Evolutionary conservation across 1,139 yeast species (phyloP).

Genomic region (Kluyveromyces sp.): DNA sequence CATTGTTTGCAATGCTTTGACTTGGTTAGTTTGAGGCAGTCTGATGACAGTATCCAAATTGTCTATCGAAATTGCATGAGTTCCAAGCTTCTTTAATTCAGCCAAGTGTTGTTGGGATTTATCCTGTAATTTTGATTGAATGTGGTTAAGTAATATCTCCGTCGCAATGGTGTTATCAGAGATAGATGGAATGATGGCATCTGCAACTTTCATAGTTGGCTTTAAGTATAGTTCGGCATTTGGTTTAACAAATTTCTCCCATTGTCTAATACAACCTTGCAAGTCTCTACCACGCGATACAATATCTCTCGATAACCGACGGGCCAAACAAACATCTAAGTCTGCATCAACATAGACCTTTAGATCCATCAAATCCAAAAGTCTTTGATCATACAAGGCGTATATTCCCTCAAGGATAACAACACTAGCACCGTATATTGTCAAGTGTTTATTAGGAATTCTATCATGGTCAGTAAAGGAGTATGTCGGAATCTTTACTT

Average conservation of each 20-base stretch:
- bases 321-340: slow-evolving; percentile 80
- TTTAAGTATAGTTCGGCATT: slow-evolving; percentile 70
- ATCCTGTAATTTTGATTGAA: slow-evolving; percentile 57
- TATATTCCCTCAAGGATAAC: slow-evolving; percentile 88
- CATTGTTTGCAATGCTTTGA: slow-evolving; percentile 64
- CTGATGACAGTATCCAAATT: slow-evolving; percentile 22
- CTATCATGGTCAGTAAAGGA: slow-evolving; percentile 72
- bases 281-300: slow-evolving; percentile 79
- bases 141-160: slow-evolving; percentile 68
- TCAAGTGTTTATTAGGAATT: slow-evolving; percentile 51
- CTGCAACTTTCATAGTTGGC: slow-evolving; percentile 77
- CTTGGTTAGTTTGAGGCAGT: slow-evolving; percentile 58
- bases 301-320: slow-evolving; percentile 82
- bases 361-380: slow-evolving; percentile 71
- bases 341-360: slow-evolving; percentile 92
- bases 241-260: slow-evolving; percentile 90
- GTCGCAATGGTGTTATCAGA: slow-evolving; percentile 77
- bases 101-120: slow-evolving; percentile 63
- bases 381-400: slow-evolving; percentile 64
- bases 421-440: slow-evolving; percentile 92
- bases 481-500: slow-evolving; percentile 76
- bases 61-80: slow-evolving; percentile 12
- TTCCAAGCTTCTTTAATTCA: slow-evolving; percentile 29
- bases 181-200: slow-evolving; percentile 82
- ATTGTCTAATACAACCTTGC: slow-evolving; percentile 73